phyloP scores from a whole-genome alignment of 257 asterid species.

The Forsythia suspensa region DNA sequence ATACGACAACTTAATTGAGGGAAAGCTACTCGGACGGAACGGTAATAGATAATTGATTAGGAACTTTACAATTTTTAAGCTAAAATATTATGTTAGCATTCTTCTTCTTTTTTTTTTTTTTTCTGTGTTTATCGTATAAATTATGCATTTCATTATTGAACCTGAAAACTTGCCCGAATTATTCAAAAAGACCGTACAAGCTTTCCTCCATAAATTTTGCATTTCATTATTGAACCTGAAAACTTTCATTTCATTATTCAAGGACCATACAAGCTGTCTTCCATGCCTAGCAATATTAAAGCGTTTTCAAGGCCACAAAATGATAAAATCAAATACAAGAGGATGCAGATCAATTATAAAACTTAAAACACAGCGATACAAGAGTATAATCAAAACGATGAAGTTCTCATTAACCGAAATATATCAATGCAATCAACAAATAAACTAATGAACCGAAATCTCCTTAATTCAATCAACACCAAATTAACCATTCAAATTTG shows the following conservation, averaged over 20 bases:
- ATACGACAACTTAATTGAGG: neutral
- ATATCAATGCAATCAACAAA: neutral
- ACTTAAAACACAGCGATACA: neutral
- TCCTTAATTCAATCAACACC: neutral
- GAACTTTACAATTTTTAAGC: neutral
- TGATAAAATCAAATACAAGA: neutral
- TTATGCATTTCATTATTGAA: neutral
- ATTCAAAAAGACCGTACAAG: too few relatives aligned
- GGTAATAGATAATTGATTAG: neutral
- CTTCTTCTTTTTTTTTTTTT: neutral
- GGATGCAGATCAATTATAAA: conserved; percentile 3
- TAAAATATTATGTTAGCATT: neutral
- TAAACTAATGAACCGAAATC: neutral
- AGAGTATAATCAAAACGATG: conserved; percentile 11
- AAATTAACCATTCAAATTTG: neutral
- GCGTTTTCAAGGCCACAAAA: neutral
- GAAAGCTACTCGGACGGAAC: too few relatives aligned
- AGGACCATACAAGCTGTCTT: too few relatives aligned
- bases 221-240: neutral
- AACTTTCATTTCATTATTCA: neutral
- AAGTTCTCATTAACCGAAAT: neutral
- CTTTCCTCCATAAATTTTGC: neutral
- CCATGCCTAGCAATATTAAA: neutral
- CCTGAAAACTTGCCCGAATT: conserved; percentile 7
- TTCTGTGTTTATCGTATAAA: neutral